These are phyloP conservation scores for Xylaria sp. DNA, from an alignment of 2,329 filamentous ascomycete species.

Conservation along the genomic window DNA sequence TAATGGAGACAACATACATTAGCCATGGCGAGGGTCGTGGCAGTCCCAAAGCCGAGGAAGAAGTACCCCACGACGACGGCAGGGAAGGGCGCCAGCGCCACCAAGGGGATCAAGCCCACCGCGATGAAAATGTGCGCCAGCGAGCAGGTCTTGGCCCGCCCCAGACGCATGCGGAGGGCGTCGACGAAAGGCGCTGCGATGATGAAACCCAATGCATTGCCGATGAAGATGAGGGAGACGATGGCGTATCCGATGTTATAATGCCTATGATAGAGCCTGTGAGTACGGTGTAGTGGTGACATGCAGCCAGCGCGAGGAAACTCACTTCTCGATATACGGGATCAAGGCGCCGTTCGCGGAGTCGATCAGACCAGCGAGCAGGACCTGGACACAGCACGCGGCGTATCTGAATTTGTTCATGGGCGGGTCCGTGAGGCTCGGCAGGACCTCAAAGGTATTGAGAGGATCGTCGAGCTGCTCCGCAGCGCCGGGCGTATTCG, in stretches of 20 bases:
- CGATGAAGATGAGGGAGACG: conserved; percentile 84
- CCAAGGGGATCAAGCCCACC: conserved; percentile 72
- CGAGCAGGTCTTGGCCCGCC: conserved; percentile 72
- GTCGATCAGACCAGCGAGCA: conserved; percentile 79
- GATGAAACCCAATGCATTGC: conserved; percentile 81
- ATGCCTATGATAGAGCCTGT: conserved; percentile 54
- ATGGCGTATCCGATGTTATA: conserved; percentile 81
- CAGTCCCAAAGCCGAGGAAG: conserved; percentile 69
- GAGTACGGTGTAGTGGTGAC: conserved; percentile 10
- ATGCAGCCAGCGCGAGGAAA: background rate
- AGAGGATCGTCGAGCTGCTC: conserved; percentile 30
- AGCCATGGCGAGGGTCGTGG: conserved; percentile 65
- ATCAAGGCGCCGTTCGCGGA: conserved; percentile 81
- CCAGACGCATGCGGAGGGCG: conserved; percentile 68
- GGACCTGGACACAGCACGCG: conserved; percentile 71
- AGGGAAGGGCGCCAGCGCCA: conserved; percentile 76
- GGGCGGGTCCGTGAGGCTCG: conserved; percentile 64
- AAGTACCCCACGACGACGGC: conserved; percentile 76
- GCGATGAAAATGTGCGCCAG: conserved; percentile 67
- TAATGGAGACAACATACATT: conserved; percentile 64
- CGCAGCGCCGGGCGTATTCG: conserved; percentile 30
- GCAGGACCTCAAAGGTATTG: conserved; percentile 42
- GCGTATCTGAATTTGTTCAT: conserved; percentile 78
- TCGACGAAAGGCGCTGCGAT: conserved; percentile 77
- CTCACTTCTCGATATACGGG: conserved; percentile 77